Evolutionary conservation across 164 flowering plant genomes (phyloP).

Genomic region (Tinospora cordifolia): DNA sequence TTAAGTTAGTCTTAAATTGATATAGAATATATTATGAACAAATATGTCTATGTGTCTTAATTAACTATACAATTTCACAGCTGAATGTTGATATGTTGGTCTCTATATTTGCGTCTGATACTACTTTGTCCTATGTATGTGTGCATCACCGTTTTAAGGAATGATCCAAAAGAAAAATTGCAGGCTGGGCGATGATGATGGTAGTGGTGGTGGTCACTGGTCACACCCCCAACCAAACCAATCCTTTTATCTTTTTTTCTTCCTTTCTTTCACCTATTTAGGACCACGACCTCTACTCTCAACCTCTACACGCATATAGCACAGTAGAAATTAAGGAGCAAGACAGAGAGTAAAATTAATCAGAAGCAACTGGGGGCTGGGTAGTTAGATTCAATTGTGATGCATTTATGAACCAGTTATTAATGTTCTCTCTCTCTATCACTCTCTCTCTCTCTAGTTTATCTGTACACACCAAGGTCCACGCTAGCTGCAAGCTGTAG

Average conservation of each 20-base stretch:
- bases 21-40: no score
- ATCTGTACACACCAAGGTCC: neutral
- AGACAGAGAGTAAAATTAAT: neutral
- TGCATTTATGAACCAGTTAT: slow-evolving; percentile 14
- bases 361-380: neutral
- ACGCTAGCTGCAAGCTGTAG: neutral
- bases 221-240: neutral
- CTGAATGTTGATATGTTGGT: neutral
- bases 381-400: neutral
- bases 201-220: slow-evolving; percentile 3
- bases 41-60: neutral
- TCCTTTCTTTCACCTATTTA: no score
- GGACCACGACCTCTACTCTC: neutral
- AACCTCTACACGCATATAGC: neutral
- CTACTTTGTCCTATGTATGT: neutral
- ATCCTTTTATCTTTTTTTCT: neutral
- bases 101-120: neutral
- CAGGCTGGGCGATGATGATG: neutral
- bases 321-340: neutral
- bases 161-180: neutral
- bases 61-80: neutral
- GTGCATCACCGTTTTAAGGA: neutral
- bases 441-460: slow-evolving; percentile 1
- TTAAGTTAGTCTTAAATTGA: neutral
- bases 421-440: neutral